Conservation (phyloP, 495 filamentous ascomycete species). For the Ascodesmis nigricans region DNA sequence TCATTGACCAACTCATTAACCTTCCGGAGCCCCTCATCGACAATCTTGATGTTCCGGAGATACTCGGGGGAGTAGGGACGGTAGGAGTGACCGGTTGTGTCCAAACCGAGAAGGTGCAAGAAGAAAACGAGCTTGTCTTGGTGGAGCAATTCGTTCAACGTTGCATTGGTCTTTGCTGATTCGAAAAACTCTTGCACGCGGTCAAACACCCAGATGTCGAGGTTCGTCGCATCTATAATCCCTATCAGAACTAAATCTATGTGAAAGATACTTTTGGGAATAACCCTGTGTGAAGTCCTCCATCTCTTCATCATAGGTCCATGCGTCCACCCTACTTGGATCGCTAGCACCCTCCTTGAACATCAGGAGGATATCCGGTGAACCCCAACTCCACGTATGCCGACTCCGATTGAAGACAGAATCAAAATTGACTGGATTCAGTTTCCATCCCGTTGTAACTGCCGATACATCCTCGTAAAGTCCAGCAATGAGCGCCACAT, state of each 20-base stretch:
- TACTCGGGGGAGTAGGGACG: slow-evolving; percentile 93
- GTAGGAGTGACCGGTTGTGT: slow-evolving; percentile 74
- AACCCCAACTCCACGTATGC: slow-evolving; percentile 98
- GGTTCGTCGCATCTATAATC: slow-evolving; percentile 41
- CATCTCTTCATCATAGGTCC: slow-evolving; percentile 57
- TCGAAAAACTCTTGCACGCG: slow-evolving; percentile 70
- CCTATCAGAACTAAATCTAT: slow-evolving; percentile 4
- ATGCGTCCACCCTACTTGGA: slow-evolving; percentile 65
- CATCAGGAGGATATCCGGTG: slow-evolving; percentile 94
- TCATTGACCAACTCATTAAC: slow-evolving; percentile 60
- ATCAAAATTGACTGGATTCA: slow-evolving; percentile 97
- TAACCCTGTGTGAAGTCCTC: slow-evolving; percentile 60
- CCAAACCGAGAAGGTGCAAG: slow-evolving; percentile 83
- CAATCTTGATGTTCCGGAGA: slow-evolving; percentile 78
- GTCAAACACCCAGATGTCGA: slow-evolving; percentile 95
- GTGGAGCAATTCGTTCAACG: slow-evolving; percentile 48
- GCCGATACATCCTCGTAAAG: slow-evolving; percentile 97
- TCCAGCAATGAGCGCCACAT: slow-evolving; percentile 93
- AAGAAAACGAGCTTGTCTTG: slow-evolving; percentile 90
- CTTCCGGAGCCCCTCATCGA: slow-evolving; percentile 71
- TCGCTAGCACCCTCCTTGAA: slow-evolving; percentile 70
- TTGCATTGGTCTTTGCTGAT: slow-evolving; percentile 51
- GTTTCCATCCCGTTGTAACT: slow-evolving; percentile 93
- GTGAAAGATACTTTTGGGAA: not conserved
- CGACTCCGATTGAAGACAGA: slow-evolving; percentile 92